Evolutionary conservation across 768 basidiomycete genomes (phyloP).

Genomic region (Lyophyllum atratum): DNA sequence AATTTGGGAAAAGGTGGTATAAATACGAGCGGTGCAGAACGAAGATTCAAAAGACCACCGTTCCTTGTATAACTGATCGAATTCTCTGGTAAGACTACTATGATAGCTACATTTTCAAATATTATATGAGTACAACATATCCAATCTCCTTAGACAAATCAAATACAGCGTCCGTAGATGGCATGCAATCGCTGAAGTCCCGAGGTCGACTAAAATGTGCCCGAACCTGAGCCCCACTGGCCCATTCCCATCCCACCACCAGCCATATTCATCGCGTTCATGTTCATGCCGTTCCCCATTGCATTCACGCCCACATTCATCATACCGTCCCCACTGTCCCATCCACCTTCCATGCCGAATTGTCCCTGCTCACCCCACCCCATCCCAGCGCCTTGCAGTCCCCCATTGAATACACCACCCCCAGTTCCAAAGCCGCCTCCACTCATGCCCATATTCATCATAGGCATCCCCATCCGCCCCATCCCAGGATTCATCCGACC

Average conservation of each 20-base stretch:
- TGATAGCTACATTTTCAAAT: not conserved
- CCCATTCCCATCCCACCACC: constrained; percentile 49
- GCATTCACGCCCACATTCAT: constrained; percentile 40
- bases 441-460: constrained; percentile 29
- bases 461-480: constrained; percentile 26
- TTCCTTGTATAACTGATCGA: too few species aligned
- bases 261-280: constrained; percentile 34
- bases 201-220: constrained; percentile 13
- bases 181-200: not conserved
- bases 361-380: constrained; percentile 36
- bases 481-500: constrained; percentile 31
- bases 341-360: constrained; percentile 31
- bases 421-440: constrained; percentile 21
- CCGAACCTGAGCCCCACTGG: constrained; percentile 22
- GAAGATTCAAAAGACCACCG: not conserved
- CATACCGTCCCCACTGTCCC: constrained; percentile 33
- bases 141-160: not conserved
- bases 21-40: not conserved
- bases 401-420: constrained; percentile 32
- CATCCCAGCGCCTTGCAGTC: constrained; percentile 33
- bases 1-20: not conserved
- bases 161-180: not conserved
- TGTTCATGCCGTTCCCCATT: constrained; percentile 42
- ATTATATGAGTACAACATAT: not conserved
- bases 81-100: not conserved